Conservation (phyloP, 352 stramenopile species). For the Blastocystis sp. region DNA sequence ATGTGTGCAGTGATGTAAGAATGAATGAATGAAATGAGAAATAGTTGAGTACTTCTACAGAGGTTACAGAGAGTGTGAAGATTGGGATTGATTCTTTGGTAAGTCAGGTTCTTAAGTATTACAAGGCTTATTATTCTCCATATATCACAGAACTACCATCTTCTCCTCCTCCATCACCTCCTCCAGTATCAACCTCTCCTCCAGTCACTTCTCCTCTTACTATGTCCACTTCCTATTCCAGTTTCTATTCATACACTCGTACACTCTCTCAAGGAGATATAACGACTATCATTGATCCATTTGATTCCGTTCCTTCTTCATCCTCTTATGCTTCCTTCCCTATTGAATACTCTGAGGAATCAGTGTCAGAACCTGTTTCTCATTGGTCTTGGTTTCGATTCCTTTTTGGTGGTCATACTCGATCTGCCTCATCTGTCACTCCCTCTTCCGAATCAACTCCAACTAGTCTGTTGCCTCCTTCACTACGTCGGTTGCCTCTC, state of each 20-base stretch:
- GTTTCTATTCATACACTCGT: conserved; percentile 23
- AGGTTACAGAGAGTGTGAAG: neutral
- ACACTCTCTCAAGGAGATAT: conserved; percentile 1
- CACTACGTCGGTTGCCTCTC: neutral
- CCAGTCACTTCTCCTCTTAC: neutral
- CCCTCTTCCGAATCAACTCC: neutral
- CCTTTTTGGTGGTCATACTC: neutral
- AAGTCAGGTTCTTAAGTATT: neutral
- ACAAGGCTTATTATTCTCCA: neutral
- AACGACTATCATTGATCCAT: neutral
- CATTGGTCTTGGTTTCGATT: too few species aligned
- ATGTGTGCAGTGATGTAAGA: neutral
- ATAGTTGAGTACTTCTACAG: neutral
- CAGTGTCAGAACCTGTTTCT: neutral
- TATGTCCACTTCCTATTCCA: neutral
- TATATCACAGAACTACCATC: neutral
- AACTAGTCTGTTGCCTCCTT: neutral
- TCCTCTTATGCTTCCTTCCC: neutral
- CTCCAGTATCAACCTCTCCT: neutral
- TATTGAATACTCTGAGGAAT: too few species aligned
- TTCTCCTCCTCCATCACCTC: neutral
- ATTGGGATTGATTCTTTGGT: neutral
- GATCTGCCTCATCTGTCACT: neutral
- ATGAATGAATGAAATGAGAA: neutral
- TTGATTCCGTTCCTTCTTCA: neutral